A percentile compares a stretch with the other conserved stretches of the same genome.
Evolutionary conservation across 805 yeast species (phyloP).

Genomic region (Allodekkera sacchari): DNA sequence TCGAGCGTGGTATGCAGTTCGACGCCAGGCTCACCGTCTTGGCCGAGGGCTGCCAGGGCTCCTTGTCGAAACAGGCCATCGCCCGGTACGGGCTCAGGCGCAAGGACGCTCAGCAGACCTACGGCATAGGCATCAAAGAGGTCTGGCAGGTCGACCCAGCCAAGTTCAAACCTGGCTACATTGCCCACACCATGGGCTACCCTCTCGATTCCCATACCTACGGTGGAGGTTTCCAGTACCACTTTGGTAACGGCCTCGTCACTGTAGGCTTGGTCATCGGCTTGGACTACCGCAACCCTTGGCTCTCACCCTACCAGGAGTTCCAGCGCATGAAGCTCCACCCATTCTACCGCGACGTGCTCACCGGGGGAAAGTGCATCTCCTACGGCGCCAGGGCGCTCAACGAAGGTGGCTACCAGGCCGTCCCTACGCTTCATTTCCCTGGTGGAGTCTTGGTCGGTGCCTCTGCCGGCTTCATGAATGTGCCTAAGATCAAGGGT

Average conservation of each 20-base stretch:
- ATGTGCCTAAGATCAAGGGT: conserved; percentile 96
- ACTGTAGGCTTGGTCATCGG: conserved; percentile 94
- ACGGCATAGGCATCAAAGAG: conserved; percentile 93
- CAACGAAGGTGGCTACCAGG: conserved; percentile 95
- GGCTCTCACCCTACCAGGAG: conserved; percentile 91
- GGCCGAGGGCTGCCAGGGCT: conserved; percentile 99
- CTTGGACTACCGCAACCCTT: conserved; percentile 89
- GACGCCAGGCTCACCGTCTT: conserved; percentile 82
- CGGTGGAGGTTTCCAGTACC: conserved; percentile 97
- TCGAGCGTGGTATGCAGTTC: conserved; percentile 96
- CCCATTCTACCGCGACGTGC: conserved; percentile 65
- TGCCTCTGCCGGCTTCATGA: conserved; percentile 93
- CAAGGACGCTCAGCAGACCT: conserved; percentile 69
- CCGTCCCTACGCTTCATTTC: conserved; percentile 82
- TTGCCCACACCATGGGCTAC: conserved; percentile 83
- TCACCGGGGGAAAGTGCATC: conserved; percentile 86
- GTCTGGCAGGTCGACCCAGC: conserved; percentile 91
- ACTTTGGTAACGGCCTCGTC: conserved; percentile 89
- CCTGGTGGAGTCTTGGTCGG: conserved; percentile 97
- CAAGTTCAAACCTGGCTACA: conserved; percentile 71
- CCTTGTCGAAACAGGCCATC: conserved; percentile 72
- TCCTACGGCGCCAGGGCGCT: conserved; percentile 94
- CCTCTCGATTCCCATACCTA: conserved; percentile 70
- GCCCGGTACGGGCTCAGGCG: conserved; percentile 59
- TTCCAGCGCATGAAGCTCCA: conserved; percentile 92